phyloP scores from a whole-genome alignment of 176 grass and related monocot species.

The Musa troglodytarum region DNA sequence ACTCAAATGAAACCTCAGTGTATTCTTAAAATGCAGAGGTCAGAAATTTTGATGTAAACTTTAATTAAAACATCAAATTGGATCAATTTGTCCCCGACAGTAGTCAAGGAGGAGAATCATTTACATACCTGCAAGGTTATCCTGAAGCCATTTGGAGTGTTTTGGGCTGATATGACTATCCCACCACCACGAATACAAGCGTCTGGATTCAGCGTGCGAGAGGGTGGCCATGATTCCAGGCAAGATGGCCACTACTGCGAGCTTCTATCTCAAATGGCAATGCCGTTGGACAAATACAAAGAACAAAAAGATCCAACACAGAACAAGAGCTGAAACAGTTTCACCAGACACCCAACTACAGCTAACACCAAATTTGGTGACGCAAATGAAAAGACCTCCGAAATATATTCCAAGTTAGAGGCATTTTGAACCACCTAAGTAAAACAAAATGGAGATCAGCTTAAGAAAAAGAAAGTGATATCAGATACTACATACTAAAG shows the following conservation, averaged over 20 bases:
- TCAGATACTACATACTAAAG: not conserved
- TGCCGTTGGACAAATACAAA: not conserved
- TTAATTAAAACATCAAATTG: not conserved
- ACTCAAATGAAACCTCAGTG: not conserved
- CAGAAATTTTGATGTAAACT: too few species aligned
- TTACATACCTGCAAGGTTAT: not conserved
- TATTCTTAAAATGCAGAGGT: not conserved
- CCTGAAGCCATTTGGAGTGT: constrained; percentile 9
- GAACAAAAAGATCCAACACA: not conserved
- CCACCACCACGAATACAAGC: constrained; percentile 14
- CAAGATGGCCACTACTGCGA: not conserved
- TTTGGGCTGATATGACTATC: constrained; percentile 13
- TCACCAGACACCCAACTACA: not conserved
- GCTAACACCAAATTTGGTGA: not conserved
- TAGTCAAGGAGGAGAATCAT: too few species aligned
- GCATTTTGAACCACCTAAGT: not conserved
- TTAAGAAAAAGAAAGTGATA: not conserved
- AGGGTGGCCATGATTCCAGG: not conserved
- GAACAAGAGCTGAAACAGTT: not conserved
- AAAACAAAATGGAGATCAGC: not conserved
- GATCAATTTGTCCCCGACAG: not conserved
- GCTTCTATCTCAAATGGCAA: not conserved
- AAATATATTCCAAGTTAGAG: not conserved
- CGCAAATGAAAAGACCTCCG: not conserved
- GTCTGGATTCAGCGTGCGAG: not conserved